Percentiles rank a stretch among this genome's conserved stretches.
Conservation (phyloP, 2,329 filamentous ascomycete genomes). For the Magnaporthales sp. region DNA sequence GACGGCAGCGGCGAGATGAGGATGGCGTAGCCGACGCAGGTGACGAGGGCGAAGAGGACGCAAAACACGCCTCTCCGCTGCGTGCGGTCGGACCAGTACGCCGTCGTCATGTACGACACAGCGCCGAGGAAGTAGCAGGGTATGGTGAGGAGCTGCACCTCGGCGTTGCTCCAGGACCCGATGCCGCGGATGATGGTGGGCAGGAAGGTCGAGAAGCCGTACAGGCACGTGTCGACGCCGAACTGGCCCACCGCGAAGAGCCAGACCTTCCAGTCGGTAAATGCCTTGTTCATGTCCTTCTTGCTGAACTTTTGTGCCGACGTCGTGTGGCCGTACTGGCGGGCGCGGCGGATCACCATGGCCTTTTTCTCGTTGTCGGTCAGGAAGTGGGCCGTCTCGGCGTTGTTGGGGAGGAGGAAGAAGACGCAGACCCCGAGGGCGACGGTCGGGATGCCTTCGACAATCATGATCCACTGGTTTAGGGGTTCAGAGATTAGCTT, state of each 20-base stretch:
- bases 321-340: conserved; percentile 38
- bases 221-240: conserved; percentile 49
- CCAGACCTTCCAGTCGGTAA: conserved; percentile 71
- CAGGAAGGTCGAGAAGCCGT: conserved; percentile 66
- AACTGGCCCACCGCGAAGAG: conserved; percentile 62
- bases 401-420: conserved; percentile 52
- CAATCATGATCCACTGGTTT: conserved; percentile 44
- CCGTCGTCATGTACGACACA: conserved; percentile 56
- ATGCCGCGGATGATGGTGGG: conserved; percentile 70
- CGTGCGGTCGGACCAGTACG: conserved; percentile 57
- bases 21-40: conserved; percentile 60
- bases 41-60: conserved; percentile 52
- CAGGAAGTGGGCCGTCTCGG: conserved; percentile 53
- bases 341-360: conserved; percentile 25
- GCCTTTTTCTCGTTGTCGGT: conserved; percentile 47
- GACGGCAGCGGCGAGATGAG: conserved; percentile 51
- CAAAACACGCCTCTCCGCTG: conserved; percentile 59
- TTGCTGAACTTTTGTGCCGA: conserved; percentile 39
- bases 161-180: conserved; percentile 50
- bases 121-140: conserved; percentile 70
- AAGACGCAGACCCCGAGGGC: conserved; percentile 45
- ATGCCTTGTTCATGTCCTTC: conserved; percentile 56
- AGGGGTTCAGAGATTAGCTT: not conserved
- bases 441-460: conserved; percentile 38
- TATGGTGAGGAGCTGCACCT: conserved; percentile 69